Evolutionary conservation across 1,284 basidiomycete species (phyloP).

Genomic region (Cystobasidium pallidum): DNA sequence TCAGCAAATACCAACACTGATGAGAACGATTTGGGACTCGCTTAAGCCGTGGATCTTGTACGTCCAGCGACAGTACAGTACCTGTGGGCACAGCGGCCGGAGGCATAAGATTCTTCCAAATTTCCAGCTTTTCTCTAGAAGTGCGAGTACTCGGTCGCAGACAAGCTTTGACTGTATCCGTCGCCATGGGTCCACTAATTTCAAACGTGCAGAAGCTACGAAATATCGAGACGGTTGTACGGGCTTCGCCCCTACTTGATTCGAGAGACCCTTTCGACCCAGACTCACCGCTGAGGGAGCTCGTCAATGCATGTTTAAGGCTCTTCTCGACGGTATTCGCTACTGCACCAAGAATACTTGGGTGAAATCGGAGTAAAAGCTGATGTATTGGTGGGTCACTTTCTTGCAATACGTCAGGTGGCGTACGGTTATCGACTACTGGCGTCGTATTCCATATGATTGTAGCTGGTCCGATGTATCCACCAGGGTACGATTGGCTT

Average conservation of each 20-base stretch:
- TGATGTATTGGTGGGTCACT: constrained; percentile 54
- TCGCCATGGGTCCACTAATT: constrained; percentile 38
- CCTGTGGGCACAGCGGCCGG: constrained; percentile 70
- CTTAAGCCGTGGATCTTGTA: constrained; percentile 79
- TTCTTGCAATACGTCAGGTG: neutral
- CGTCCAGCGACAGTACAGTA: constrained; percentile 73
- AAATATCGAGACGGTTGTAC: neutral
- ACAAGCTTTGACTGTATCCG: constrained; percentile 27
- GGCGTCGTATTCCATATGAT: constrained; percentile 68
- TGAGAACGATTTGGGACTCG: constrained; percentile 52
- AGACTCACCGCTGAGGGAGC: too few relatives aligned
- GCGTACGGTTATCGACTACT: too few relatives aligned
- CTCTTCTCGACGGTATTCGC: constrained; percentile 56
- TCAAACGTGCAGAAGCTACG: constrained; percentile 34
- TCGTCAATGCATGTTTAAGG: neutral
- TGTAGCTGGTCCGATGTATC: constrained; percentile 69
- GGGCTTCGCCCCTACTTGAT: neutral
- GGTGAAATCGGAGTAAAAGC: constrained; percentile 79
- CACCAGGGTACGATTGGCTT: constrained; percentile 65
- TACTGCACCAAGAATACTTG: constrained; percentile 66
- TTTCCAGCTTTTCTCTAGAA: constrained; percentile 59
- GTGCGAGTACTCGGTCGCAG: neutral
- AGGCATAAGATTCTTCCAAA: constrained; percentile 68
- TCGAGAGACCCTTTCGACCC: neutral
- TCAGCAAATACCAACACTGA: neutral